Base-by-base conservation (phyloP, 352 stramenopile genomes). In the Pythium coloratum region DNA sequence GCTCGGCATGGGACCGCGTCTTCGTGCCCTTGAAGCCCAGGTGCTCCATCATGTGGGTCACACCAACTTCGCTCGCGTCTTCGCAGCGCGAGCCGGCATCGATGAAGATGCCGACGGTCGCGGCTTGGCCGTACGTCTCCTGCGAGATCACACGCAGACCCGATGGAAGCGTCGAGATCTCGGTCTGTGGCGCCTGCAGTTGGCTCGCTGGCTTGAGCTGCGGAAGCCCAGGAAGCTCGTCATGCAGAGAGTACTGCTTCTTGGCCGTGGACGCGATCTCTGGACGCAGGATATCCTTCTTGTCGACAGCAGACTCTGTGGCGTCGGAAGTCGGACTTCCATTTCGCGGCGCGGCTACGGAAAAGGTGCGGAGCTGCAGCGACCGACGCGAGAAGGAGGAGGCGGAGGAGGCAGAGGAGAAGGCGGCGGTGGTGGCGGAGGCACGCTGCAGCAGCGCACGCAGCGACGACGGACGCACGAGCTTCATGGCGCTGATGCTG, bases 141-240 rank as follows among this genome's bases (percentile, higher is more conserved):
- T 99, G 95, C 14, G 94, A 98, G 59, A 98, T 97, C 30, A 99
- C 96, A 33, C 96, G 90, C 44, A 99, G 80, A 0, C 96, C 97
- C 54, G 97, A 98, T 14, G 90, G 76, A 12, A 99, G 80, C 55
- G 88, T 97, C 34, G 96, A 97, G 32, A 98, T 86, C 69, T 97
- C 72, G 1, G 96, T 99, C 65, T 95, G 81, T 5, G 97, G 97
- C 34, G 86, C 79, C 55, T 88, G 73, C 24, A 96, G 66, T 56
- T 97, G 85, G 56, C 81, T 92, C 40, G 89, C 88, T 0, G 90
- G 86, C 65, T 95, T 95, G 50, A 97, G 82, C 66, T 80, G 80
- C 2, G 90, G 90, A 58, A 96, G 74, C 0, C 72, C 82, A 1
- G 82, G 78, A 6, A 94, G 76, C 64, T 91, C 83, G 59, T 85